Evolutionary conservation across 768 basidiomycete genomes (phyloP), one percentile per base, ranked within the genome.

Genomic region (Suillus lakei): DNA sequence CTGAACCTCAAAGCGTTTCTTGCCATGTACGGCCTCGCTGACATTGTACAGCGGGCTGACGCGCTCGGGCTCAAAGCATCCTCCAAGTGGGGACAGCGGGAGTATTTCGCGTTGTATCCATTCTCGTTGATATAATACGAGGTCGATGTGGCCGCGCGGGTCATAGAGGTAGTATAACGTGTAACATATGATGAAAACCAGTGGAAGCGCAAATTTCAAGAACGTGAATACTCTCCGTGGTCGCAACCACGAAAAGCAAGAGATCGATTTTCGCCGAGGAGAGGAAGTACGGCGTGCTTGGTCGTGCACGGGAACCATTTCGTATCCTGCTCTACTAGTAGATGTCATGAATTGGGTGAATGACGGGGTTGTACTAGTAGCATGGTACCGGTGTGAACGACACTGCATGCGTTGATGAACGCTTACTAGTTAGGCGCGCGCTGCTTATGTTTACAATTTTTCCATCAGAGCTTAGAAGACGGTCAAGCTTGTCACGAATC

Each of bases 61-160:
- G 38, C 83, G 83, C 10, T 79, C 74, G 1, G 85, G 81, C 66
- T 88, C 78, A 77, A 95, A 95, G 77, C 96, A 98, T 5, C 90
- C 91, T 0, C 87, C 79, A 28, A 95, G 83, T 0, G 88, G 86
- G 0, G 80, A 78, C 30, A 93, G 76, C 16, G 84, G 77, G n/a
- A 88, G 82, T 38, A 97, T 86, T 68, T 95, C 91, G 36, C 83
- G 76, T 56, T 83, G 74, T 38, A 96, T 82, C 93, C 96, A 98
- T 39, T 81, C 78, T 30, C 91, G 86, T 65, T 84, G 82, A 77
- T 94, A 95, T 70, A 95, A 87, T 30, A 90, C 83, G 34, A 96
- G 79, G 77, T 98, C 96, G 71, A 98, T 78, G 72, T 98, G 95
- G 36, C 77, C 72, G 43, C 77, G 76, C 3, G 93, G 86, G 74